These are phyloP conservation scores for Penicillium sp. DNA, from an alignment of 2,329 filamentous ascomycete species.

Conservation along the genomic window DNA sequence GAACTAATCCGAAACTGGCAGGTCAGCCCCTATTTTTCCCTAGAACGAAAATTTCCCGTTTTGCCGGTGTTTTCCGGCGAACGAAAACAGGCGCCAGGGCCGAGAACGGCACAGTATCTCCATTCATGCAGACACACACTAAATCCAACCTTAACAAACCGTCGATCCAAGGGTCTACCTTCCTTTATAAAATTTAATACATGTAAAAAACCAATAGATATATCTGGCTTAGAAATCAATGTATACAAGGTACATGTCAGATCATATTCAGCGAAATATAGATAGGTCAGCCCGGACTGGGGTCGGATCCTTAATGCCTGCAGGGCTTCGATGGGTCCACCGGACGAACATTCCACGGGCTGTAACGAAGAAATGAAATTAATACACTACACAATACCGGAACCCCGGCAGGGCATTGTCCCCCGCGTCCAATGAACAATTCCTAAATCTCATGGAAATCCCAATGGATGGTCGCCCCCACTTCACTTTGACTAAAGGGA, in stretches of 20 bases:
- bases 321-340: slow-evolving; percentile 21
- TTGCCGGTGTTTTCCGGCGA: not conserved
- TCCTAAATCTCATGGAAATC: not conserved
- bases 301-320: not conserved
- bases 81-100: not conserved
- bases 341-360: slow-evolving; percentile 24
- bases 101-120: slow-evolving; percentile 12
- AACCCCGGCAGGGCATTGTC: slow-evolving; percentile 10
- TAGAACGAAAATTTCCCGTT: not conserved
- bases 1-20: not conserved
- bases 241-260: not conserved
- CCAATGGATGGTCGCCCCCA: not conserved
- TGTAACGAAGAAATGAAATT: not conserved
- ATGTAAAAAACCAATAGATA: not conserved
- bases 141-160: slow-evolving; percentile 24
- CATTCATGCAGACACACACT: slow-evolving; percentile 21
- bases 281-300: not conserved
- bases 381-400: slow-evolving; percentile 9
- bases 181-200: not conserved
- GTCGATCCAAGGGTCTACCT: not conserved
- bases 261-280: not conserved
- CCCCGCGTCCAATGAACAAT: slow-evolving; percentile 12
- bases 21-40: not conserved
- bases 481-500: not conserved
- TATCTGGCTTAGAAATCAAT: too few species aligned